Conservation (phyloP, 2,329 filamentous ascomycete species). For the Chaetomiaceae sp. region DNA sequence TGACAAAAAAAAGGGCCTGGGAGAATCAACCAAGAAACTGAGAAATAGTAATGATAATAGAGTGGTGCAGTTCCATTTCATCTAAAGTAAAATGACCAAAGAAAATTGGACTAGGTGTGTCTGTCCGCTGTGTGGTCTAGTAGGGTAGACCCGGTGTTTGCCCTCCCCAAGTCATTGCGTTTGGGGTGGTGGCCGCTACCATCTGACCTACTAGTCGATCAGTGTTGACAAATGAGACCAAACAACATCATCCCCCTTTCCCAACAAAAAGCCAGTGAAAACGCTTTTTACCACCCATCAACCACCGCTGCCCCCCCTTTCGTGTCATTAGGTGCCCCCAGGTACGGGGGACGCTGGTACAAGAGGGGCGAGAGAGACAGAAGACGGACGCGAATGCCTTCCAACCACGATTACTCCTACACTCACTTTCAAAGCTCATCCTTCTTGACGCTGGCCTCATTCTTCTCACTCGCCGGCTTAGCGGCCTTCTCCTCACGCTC, state of each 20-base stretch:
- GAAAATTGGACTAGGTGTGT: constrained; percentile 8
- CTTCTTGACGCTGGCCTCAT: constrained; percentile 43
- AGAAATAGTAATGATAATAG: background rate
- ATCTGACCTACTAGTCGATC: background rate
- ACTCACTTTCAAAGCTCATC: constrained; percentile 9
- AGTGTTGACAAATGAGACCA: constrained; percentile 1
- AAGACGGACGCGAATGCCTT: background rate
- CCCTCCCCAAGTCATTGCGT: background rate
- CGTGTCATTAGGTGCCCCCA: background rate
- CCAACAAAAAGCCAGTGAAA: background rate
- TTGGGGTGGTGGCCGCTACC: background rate
- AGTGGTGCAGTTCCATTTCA: constrained; percentile 6
- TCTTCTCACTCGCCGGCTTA: constrained; percentile 59
- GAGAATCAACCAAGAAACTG: background rate
- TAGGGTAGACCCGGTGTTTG: background rate
- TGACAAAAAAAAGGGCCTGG: too few species aligned
- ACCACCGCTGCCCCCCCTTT: background rate
- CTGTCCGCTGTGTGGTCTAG: background rate
- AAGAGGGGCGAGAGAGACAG: background rate
- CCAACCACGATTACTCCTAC: constrained; percentile 3
- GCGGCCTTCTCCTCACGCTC: constrained; percentile 51
- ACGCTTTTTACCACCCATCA: background rate
- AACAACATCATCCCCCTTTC: background rate
- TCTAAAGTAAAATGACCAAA: constrained; percentile 2
- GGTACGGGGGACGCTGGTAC: background rate